A percentile compares a stretch with the other conserved stretches of the same genome.
Conservation (phyloP, 805 yeast species). For the Teunomyces pallodes region DNA sequence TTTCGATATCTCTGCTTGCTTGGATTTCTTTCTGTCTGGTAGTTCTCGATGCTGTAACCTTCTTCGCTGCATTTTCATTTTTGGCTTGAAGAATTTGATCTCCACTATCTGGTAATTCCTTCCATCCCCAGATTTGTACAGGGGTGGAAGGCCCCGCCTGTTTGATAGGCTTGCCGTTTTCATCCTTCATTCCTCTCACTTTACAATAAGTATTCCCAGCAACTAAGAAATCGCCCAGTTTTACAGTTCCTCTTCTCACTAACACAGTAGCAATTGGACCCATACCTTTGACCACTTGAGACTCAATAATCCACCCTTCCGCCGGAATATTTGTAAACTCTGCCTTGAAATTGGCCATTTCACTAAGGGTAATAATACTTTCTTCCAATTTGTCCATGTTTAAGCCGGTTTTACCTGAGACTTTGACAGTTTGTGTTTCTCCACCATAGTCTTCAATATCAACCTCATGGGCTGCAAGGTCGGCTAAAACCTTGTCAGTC, state of each 20-base stretch:
- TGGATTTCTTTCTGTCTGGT: slow-evolving; percentile 50
- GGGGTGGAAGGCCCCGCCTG: slow-evolving; percentile 85
- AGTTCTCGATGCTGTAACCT: slow-evolving; percentile 64
- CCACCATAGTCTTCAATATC: slow-evolving; percentile 95
- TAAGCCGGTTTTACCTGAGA: slow-evolving; percentile 85
- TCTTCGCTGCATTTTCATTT: slow-evolving; percentile 71
- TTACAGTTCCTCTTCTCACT: slow-evolving; percentile 74
- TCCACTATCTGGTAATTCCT: slow-evolving; percentile 87
- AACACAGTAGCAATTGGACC: slow-evolving; percentile 87
- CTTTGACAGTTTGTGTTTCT: slow-evolving; percentile 83
- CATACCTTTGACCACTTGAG: slow-evolving; percentile 74
- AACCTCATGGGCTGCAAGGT: slow-evolving; percentile 71
- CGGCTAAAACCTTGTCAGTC: slow-evolving; percentile 73
- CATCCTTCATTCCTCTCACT: slow-evolving; percentile 75
- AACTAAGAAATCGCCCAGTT: slow-evolving; percentile 68
- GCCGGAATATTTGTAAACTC: slow-evolving; percentile 47
- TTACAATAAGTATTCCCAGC: slow-evolving; percentile 88
- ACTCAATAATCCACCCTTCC: slow-evolving; percentile 91
- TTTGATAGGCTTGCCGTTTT: slow-evolving; percentile 59
- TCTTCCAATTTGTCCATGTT: slow-evolving; percentile 91
- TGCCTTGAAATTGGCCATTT: slow-evolving; percentile 74
- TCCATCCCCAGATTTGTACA: slow-evolving; percentile 93
- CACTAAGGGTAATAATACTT: slow-evolving; percentile 81
- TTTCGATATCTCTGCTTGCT: slow-evolving; percentile 64
- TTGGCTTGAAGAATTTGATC: slow-evolving; percentile 77